phyloP scores from a whole-genome alignment of 2,329 filamentous ascomycete species.

The Beauveria sp. region DNA sequence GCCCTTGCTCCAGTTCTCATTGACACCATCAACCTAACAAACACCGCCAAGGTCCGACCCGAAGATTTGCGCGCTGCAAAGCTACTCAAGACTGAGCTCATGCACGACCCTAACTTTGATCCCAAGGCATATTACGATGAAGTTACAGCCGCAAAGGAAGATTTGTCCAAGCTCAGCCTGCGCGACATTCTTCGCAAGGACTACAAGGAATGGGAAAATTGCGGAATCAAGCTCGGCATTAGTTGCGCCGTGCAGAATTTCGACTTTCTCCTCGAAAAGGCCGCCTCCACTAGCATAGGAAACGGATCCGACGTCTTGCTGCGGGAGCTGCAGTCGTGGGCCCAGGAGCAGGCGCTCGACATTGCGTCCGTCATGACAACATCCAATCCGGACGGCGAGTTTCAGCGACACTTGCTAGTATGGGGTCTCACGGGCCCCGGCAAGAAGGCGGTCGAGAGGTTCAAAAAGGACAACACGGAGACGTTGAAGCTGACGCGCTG shows the following conservation, averaged over 20 bases:
- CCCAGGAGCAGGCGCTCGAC: constrained; percentile 50
- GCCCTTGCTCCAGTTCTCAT: constrained; percentile 65
- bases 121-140: constrained; percentile 49
- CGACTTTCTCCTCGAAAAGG: constrained; percentile 49
- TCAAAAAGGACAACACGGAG: constrained; percentile 37
- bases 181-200: constrained; percentile 70
- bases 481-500: constrained; percentile 51
- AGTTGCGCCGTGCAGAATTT: constrained; percentile 58
- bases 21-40: constrained; percentile 60
- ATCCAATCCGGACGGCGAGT: constrained; percentile 44
- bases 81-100: constrained; percentile 45
- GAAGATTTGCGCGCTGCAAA: constrained; percentile 51
- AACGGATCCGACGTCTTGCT: constrained; percentile 32
- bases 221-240: constrained; percentile 54
- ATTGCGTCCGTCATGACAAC: constrained; percentile 64
- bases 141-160: constrained; percentile 57
- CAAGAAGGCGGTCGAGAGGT: constrained; percentile 43
- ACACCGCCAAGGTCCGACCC: constrained; percentile 56
- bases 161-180: constrained; percentile 53
- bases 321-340: constrained; percentile 42
- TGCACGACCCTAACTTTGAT: constrained; percentile 38
- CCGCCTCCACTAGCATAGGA: constrained; percentile 27
- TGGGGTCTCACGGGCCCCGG: constrained; percentile 51
- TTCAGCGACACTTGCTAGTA: constrained; percentile 60
- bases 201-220: constrained; percentile 71